phyloP scores from a whole-genome alignment of 2,329 filamentous ascomycete genomes.

The Myotisia sp. region DNA sequence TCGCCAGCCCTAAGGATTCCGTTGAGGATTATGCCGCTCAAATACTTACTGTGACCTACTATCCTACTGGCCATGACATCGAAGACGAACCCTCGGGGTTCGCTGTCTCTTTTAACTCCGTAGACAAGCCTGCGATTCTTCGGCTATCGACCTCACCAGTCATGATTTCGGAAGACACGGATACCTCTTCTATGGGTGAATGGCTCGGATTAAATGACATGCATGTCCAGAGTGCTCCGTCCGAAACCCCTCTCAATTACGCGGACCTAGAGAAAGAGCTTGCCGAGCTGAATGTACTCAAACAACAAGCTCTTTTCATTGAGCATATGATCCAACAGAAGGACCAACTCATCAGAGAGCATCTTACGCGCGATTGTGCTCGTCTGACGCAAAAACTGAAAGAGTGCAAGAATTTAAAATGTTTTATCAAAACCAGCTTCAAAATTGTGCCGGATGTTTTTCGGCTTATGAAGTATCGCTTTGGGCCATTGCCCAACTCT shows the following conservation, averaged over 20 bases:
- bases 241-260: not conserved
- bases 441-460: constrained; percentile 19
- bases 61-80: constrained; percentile 12
- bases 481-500: constrained; percentile 15
- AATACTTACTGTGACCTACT: constrained; percentile 18
- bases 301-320: constrained; percentile 15
- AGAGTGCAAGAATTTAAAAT: constrained; percentile 17
- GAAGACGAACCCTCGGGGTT: constrained; percentile 20
- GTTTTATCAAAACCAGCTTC: constrained; percentile 19
- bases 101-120: constrained; percentile 20
- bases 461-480: constrained; percentile 17
- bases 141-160: constrained; percentile 17
- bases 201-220: constrained; percentile 12
- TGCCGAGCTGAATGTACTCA: constrained; percentile 17
- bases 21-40: constrained; percentile 14
- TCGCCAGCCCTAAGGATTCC: constrained; percentile 14
- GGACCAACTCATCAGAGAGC: constrained; percentile 17
- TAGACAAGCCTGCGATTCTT: constrained; percentile 16
- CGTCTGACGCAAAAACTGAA: constrained; percentile 14
- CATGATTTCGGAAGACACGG: constrained; percentile 10
- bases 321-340: constrained; percentile 16
- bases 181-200: constrained; percentile 11
- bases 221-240: constrained; percentile 4
- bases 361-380: constrained; percentile 19
- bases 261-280: constrained; percentile 16